These are phyloP conservation scores for Seminavis robusta DNA, from an alignment of 108 stramenopile genomes.

Conservation along the genomic window DNA sequence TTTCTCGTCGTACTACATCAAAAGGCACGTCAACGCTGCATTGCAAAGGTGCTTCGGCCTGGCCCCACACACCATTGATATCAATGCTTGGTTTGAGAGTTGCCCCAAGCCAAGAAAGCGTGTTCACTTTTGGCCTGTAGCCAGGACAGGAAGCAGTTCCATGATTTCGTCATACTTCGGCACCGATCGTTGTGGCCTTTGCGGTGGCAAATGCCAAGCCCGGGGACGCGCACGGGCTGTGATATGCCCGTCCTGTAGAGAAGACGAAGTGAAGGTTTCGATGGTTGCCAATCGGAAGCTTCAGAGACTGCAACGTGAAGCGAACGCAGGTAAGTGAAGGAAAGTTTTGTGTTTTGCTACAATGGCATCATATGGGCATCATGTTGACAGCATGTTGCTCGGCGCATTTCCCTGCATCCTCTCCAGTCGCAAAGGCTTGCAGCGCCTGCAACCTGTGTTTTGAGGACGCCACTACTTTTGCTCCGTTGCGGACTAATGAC, in stretches of 20 bases:
- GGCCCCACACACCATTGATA: constrained; percentile 58
- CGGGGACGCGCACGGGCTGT: constrained; percentile 60
- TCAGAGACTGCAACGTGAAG: constrained; percentile 45
- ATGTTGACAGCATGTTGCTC: too few species aligned
- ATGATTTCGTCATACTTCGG: constrained; percentile 86
- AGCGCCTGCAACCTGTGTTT: constrained; percentile 65
- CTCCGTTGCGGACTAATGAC: constrained; percentile 7
- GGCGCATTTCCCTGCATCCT: too few species aligned
- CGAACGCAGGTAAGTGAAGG: too few species aligned
- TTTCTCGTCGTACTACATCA: constrained; percentile 77
- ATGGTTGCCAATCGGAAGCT: constrained; percentile 46
- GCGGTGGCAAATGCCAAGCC: constrained; percentile 64
- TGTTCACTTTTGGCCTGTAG: constrained; percentile 81
- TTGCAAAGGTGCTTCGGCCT: constrained; percentile 79
- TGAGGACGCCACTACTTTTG: constrained; percentile 68
- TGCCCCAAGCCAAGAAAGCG: constrained; percentile 77
- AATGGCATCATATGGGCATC: too few species aligned
- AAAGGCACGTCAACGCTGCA: constrained; percentile 83
- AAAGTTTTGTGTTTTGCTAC: too few species aligned
- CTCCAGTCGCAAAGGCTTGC: constrained; percentile 58
- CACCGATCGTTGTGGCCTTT: constrained; percentile 70
- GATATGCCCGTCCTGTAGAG: constrained; percentile 58
- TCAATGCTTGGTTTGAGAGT: constrained; percentile 69
- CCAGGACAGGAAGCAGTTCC: constrained; percentile 46
- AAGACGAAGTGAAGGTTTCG: constrained; percentile 32